These are phyloP conservation scores for Tubosaeta sp. DNA, from an alignment of 768 basidiomycete species.

Conservation along the genomic window DNA sequence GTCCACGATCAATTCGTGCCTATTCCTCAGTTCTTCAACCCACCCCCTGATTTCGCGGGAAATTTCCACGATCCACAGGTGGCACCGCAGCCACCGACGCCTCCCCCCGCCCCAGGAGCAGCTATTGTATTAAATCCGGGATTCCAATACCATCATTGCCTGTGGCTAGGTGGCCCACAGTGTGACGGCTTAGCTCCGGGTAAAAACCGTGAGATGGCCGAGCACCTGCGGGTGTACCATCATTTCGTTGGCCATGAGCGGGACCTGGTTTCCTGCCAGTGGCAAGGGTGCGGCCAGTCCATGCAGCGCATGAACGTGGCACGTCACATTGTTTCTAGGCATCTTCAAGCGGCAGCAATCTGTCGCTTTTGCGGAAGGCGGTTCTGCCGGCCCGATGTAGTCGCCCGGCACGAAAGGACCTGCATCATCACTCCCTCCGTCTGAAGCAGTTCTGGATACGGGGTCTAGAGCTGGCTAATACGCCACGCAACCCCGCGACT, in stretches of 20 bases:
- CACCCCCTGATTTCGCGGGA: not conserved
- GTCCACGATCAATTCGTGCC: not conserved
- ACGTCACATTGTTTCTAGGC: slow-evolving; percentile 27
- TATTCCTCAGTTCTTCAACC: not conserved
- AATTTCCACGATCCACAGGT: not conserved
- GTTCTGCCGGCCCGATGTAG: slow-evolving; percentile 27
- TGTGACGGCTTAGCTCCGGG: slow-evolving; percentile 25
- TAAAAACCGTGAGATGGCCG: slow-evolving; percentile 29
- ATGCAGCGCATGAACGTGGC: slow-evolving; percentile 30
- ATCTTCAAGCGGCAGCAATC: slow-evolving; percentile 20
- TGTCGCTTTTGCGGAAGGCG: slow-evolving; percentile 22
- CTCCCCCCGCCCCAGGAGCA: slow-evolving; percentile 10
- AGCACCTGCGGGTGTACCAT: slow-evolving; percentile 20
- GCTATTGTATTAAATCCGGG: not conserved
- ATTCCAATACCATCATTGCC: slow-evolving; percentile 14
- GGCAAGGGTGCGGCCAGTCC: slow-evolving; percentile 18
- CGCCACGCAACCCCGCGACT: not conserved
- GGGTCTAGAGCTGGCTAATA: not conserved
- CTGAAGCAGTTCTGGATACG: not conserved
- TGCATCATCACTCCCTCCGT: slow-evolving; percentile 4
- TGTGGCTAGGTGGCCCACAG: slow-evolving; percentile 20
- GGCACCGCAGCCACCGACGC: slow-evolving; percentile 13
- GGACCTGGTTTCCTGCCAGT: slow-evolving; percentile 21
- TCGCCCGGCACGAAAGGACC: slow-evolving; percentile 23
- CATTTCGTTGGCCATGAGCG: slow-evolving; percentile 26